phyloP scores from a whole-genome alignment of 306 rosid genomes.

The Vicia villosa region DNA sequence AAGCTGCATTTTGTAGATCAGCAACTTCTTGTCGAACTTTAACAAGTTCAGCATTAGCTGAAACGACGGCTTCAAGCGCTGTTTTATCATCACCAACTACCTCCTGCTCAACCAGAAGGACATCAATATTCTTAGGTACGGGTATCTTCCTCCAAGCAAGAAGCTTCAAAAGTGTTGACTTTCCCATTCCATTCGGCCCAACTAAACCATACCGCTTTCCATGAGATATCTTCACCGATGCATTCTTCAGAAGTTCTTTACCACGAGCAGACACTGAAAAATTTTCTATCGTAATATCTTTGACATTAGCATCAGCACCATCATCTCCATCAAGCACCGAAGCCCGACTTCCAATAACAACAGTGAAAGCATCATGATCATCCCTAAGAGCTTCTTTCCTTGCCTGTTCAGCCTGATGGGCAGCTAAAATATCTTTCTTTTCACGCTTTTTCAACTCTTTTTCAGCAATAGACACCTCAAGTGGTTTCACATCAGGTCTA shows the following conservation, averaged over 20 bases:
- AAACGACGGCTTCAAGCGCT: slow-evolving; percentile 72
- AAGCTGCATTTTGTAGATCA: slow-evolving; percentile 50
- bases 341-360: slow-evolving; percentile 29
- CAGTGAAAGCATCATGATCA: slow-evolving; percentile 28
- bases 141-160: slow-evolving; percentile 94
- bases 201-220: slow-evolving; percentile 72
- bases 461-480: slow-evolving; percentile 27
- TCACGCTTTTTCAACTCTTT: slow-evolving; percentile 31
- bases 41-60: slow-evolving; percentile 72
- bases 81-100: slow-evolving; percentile 74
- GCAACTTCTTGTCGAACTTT: slow-evolving; percentile 65
- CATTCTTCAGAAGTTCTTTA: slow-evolving; percentile 30
- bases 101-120: slow-evolving; percentile 81
- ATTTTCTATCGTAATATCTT: slow-evolving; percentile 25
- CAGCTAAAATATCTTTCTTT: slow-evolving; percentile 26
- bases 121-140: slow-evolving; percentile 77
- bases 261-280: slow-evolving; percentile 27
- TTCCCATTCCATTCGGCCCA: slow-evolving; percentile 76
- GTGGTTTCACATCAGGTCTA: slow-evolving; percentile 19
- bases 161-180: slow-evolving; percentile 78
- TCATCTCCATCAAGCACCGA: slow-evolving; percentile 26
- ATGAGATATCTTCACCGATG: slow-evolving; percentile 49
- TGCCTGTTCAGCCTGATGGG: slow-evolving; percentile 14
- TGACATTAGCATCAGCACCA: slow-evolving; percentile 26
- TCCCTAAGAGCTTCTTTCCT: slow-evolving; percentile 30